Conservation (phyloP, 2,329 filamentous ascomycete genomes). For the Hypoxylon rubiginosum region DNA sequence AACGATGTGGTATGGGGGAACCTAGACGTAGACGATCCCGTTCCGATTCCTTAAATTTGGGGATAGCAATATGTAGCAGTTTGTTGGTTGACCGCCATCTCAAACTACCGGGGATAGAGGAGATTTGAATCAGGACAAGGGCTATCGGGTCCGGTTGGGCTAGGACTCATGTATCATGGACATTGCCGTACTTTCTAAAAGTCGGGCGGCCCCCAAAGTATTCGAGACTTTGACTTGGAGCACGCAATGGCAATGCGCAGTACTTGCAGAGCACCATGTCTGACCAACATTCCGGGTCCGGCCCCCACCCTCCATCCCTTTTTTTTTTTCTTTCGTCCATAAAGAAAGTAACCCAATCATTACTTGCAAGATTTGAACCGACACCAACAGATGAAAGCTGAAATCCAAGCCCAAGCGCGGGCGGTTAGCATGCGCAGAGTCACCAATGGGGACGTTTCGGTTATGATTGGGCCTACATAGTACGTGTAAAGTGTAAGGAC, state of each 20-base stretch:
- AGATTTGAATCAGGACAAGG: constrained; percentile 34
- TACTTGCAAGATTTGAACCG: constrained; percentile 28
- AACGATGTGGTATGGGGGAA: constrained; percentile 26
- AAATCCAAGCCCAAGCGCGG: constrained; percentile 23
- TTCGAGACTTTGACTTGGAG: constrained; percentile 15
- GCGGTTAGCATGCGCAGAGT: constrained; percentile 27
- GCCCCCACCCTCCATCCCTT: constrained; percentile 26
- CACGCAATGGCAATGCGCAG: constrained; percentile 28
- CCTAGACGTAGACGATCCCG: constrained; percentile 29
- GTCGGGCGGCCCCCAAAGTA: constrained; percentile 23
- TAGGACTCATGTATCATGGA: constrained; percentile 32
- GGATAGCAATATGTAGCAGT: constrained; percentile 15
- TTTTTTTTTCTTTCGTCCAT: background rate
- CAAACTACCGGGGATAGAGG: constrained; percentile 16
- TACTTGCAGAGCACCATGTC: constrained; percentile 14
- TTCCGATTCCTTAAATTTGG: constrained; percentile 22
- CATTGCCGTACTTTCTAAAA: constrained; percentile 21
- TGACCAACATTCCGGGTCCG: constrained; percentile 27
- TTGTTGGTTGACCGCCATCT: constrained; percentile 37
- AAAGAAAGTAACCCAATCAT: constrained; percentile 8
- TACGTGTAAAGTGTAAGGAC: constrained; percentile 16
- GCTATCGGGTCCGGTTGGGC: constrained; percentile 22
- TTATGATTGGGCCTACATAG: constrained; percentile 4
- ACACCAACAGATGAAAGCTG: constrained; percentile 39
- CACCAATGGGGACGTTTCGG: constrained; percentile 20